Conservation (phyloP, 75 land plant species). For the Chamaecyparis obtusa region DNA sequence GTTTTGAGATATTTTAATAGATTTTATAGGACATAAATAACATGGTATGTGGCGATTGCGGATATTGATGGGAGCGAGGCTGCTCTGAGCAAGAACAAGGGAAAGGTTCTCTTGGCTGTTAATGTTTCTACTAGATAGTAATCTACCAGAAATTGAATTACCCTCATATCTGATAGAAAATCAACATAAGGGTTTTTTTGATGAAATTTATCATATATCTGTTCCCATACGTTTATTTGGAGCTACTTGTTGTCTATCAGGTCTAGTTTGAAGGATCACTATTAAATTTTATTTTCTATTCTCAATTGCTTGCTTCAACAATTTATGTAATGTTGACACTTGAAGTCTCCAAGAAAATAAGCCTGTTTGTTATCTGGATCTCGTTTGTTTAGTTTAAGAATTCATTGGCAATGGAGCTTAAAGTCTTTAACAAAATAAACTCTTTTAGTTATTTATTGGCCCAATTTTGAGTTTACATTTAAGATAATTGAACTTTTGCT, state of each 20-base stretch:
- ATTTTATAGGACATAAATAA: not conserved
- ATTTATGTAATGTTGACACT: too few species aligned
- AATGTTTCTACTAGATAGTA: conserved; percentile 94
- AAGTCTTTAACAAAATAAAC: not conserved
- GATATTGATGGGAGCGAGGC: conserved; percentile 75
- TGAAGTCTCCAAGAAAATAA: too few species aligned
- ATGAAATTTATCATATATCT: not conserved
- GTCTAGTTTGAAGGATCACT: not conserved
- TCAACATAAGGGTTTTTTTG: not conserved
- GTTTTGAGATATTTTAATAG: not conserved
- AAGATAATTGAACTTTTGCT: not conserved
- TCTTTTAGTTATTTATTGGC: not conserved
- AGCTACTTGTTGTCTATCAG: not conserved
- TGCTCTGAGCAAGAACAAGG: conserved; percentile 68
- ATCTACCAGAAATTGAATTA: not conserved
- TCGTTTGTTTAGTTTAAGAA: not conserved
- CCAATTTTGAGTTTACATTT: not conserved
- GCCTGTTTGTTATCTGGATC: not conserved
- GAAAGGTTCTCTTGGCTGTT: conserved; percentile 73
- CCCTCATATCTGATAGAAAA: not conserved
- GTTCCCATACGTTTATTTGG: not conserved
- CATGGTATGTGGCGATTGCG: conserved; percentile 14
- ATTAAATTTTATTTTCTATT: not conserved
- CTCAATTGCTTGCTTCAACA: not conserved
- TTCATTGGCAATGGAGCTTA: not conserved